Percentiles rank a stretch among this genome's conserved stretches.
Conservation (phyloP, 2,329 filamentous ascomycete genomes). For the Hysterium pulicare region DNA sequence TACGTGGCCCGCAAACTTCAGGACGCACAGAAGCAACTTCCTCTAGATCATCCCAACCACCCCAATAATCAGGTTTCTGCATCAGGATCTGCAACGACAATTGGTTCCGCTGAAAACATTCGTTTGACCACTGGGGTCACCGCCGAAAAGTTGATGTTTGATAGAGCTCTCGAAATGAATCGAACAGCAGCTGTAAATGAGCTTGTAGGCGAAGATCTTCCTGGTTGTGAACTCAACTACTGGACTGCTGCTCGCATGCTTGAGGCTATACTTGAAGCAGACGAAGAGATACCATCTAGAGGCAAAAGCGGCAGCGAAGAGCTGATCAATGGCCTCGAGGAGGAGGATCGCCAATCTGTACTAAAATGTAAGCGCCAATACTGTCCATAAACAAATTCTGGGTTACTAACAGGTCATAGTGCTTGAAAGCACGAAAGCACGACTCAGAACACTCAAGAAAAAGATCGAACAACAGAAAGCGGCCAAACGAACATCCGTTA, state of each 20-base stretch:
- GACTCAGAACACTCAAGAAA: slow-evolving; percentile 42
- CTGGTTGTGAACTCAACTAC: slow-evolving; percentile 88
- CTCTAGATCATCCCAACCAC: slow-evolving; percentile 80
- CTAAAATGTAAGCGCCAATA: slow-evolving; percentile 61
- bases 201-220: slow-evolving; percentile 83
- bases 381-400: background rate
- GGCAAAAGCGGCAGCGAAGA: slow-evolving; percentile 45
- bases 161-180: slow-evolving; percentile 95
- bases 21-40: slow-evolving; percentile 80
- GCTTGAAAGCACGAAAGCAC: slow-evolving; percentile 43
- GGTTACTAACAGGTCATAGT: slow-evolving; percentile 36
- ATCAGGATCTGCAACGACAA: slow-evolving; percentile 54
- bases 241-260: slow-evolving; percentile 91
- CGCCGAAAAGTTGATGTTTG: slow-evolving; percentile 97
- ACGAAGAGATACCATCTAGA: slow-evolving; percentile 57
- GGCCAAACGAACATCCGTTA: slow-evolving; percentile 34
- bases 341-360: slow-evolving; percentile 70
- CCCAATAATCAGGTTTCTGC: slow-evolving; percentile 70
- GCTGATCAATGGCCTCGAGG: slow-evolving; percentile 54
- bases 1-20: slow-evolving; percentile 84
- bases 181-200: slow-evolving; percentile 91
- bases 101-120: slow-evolving; percentile 73
- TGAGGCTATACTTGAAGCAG: slow-evolving; percentile 86
- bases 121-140: slow-evolving; percentile 84
- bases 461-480: slow-evolving; percentile 43